Evolutionary conservation across 371 early-diverging fungal genomes (phyloP), one percentile per base, ranked within the genome.

Genomic region (Lichtheimia ramosa): DNA sequence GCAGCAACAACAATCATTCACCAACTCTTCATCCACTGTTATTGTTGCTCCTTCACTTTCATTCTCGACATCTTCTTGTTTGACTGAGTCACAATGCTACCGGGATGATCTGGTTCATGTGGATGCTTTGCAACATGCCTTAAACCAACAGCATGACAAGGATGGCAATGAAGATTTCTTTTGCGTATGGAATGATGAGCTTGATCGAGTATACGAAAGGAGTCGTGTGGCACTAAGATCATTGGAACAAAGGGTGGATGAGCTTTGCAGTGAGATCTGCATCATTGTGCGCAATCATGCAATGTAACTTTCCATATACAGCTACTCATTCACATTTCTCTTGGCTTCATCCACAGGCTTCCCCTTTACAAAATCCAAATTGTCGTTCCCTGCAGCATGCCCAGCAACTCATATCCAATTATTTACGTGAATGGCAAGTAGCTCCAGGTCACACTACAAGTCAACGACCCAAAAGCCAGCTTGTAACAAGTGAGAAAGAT

Each of bases 121-220:
- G 2, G 42, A 51, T 14, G 25, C 23, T 5, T 42, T 59, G 14
- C 51, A 59, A 14, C 5, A 18, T 25, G 43, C 59, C 0, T 43
- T 51, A 5, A 34, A 8, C 34, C 34, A 8, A 34, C 34, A 34
- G 10, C 34, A 34, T 6, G 34, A 34, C 10, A 20, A 27, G 14
- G 18, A 51, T 41, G 28, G 28, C 4, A 42, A 24, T 12, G 40
- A 50, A 0, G 42, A 50, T 6, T 59, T 59, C 51, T 50, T 59
- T 41, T 51, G 59, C 8, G 18, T 40, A 23, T 59, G 59, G 59
- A 51, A 59, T 43, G 59, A 59, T 50, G 59, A 59, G 15, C 25
- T 59, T 10, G 41, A 40, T 23, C 59, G 59, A 15, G 25, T 59
- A 1, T 49, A 40, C 5, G 40, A 59, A 18, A 50, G 51, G 13